Evolutionary conservation across 495 filamentous ascomycete species (phyloP), one percentile per base, ranked within the genome.

Genomic region (Tuber indicum): DNA sequence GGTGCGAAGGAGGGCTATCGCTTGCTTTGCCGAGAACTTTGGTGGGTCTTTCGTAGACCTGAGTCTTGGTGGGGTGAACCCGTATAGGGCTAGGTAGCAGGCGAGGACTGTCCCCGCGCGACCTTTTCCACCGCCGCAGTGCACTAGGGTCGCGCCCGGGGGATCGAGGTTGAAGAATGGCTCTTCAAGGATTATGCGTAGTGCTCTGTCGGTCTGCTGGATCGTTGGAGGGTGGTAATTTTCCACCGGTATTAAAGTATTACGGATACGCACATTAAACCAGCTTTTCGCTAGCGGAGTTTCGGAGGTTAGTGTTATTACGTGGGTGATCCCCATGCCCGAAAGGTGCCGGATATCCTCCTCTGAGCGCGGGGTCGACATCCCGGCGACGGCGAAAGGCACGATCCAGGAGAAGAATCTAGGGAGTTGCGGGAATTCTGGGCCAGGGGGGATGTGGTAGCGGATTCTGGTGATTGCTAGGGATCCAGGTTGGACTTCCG

Each of bases 51-150:
- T 46, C n/a, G 6, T 8, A 9, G 36, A 71, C 8, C 0, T 43
- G 12, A 44, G 41, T 14, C 45, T 47, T 12, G 49, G 44, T 12
- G 70, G 45, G 0, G 78, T 71, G 73, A 78, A 73, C 21, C 71
- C 76, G 44, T 76, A 81, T 44, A 81, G 47, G 16, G 79, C 77
- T 3, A 79, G 70, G 41, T 76, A 81, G 44, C 73, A 76, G 9
- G 77, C 76, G n/a, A 81, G 76, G 14, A 81, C 71, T 3, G 77
- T 79, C 16, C 79, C 79, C 8, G 79, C 77, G 3, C 79, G 79
- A n/a, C 79, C 79, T 45, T 81, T 81, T 10, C 79, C 79, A 39
- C 77, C 79, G n/a, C 79, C 79, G 72, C 79, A 81, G 49, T 81
- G 79, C 21, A 81, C 74, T 19, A 81, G 73, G 3, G 77, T 79